These are phyloP conservation scores for Inosperma sp. DNA, from an alignment of 768 basidiomycete species.

Conservation along the genomic window DNA sequence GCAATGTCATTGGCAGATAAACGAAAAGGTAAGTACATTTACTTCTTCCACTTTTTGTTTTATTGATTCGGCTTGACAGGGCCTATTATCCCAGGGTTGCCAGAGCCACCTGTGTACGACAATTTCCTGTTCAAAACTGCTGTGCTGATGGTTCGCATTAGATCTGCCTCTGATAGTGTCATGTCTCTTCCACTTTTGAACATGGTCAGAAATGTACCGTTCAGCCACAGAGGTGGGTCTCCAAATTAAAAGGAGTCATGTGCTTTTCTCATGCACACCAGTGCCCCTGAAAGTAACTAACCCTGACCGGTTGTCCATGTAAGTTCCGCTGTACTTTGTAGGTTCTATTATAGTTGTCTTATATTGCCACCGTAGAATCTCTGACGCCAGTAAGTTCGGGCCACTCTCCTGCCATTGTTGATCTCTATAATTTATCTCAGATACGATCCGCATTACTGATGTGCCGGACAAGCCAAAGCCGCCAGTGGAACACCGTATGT, in stretches of 20 bases:
- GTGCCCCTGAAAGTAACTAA: conserved; percentile 39
- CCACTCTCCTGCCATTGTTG: too few relatives aligned
- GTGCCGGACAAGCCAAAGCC: background rate
- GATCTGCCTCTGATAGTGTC: conserved; percentile 44
- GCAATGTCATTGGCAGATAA: background rate
- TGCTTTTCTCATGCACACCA: conserved; percentile 13
- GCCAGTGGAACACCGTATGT: background rate
- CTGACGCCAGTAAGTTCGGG: conserved; percentile 18
- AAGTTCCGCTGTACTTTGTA: conserved; percentile 12
- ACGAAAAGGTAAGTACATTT: background rate
- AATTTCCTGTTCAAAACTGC: background rate
- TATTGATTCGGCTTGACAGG: background rate
- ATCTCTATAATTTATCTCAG: too few relatives aligned
- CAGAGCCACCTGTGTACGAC: conserved; percentile 27
- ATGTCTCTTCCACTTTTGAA: conserved; percentile 46
- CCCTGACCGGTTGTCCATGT: conserved; percentile 41
- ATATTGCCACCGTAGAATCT: conserved; percentile 17
- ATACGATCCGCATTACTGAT: too few relatives aligned
- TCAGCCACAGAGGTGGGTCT: conserved; percentile 41
- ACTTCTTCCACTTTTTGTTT: background rate
- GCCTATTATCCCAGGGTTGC: conserved; percentile 15
- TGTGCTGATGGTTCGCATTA: conserved; percentile 16
- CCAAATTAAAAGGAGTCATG: conserved; percentile 2
- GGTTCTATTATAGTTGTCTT: conserved; percentile 9
- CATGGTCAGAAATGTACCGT: conserved; percentile 44